Conservation (phyloP, 2,329 filamentous ascomycete genomes). For the Bertia moriformis region DNA sequence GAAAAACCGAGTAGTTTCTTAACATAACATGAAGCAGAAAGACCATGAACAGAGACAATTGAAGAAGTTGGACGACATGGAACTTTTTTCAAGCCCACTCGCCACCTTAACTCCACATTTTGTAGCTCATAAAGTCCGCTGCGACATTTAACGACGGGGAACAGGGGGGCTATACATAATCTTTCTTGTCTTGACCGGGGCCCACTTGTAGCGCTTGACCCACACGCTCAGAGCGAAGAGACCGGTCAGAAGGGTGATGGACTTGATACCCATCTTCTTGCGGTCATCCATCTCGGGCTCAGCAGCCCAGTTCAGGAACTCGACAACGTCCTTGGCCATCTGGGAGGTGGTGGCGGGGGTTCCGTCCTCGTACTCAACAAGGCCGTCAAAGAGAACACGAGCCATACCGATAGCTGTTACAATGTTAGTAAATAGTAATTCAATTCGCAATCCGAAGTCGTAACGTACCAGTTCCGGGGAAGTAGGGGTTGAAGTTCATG, state of each 20-base stretch:
- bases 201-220: slow-evolving; percentile 99
- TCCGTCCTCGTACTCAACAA: slow-evolving; percentile 95
- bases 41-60: slow-evolving; percentile 11
- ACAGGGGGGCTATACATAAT: slow-evolving; percentile 71
- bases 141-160: slow-evolving; percentile 3
- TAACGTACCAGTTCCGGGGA: slow-evolving; percentile 70
- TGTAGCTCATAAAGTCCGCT: background rate
- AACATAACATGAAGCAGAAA: slow-evolving; percentile 18
- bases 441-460: background rate
- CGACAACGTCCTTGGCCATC: slow-evolving; percentile 98
- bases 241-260: slow-evolving; percentile 63
- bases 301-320: slow-evolving; percentile 98
- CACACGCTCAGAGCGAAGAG: slow-evolving; percentile 82
- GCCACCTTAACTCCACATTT: background rate
- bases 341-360: slow-evolving; percentile 90
- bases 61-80: background rate
- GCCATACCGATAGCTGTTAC: slow-evolving; percentile 71
- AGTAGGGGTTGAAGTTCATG: slow-evolving; percentile 99
- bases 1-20: slow-evolving; percentile 18
- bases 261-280: slow-evolving; percentile 99
- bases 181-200: slow-evolving; percentile 89
- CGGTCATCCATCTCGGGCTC: slow-evolving; percentile 99
- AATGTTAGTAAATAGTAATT: background rate
- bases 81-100: background rate
- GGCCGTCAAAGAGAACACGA: slow-evolving; percentile 90